A percentile compares a stretch with the other conserved stretches of the same genome.
phyloP scores from a whole-genome alignment of 805 yeast genomes.

The Pichia eremophila region DNA sequence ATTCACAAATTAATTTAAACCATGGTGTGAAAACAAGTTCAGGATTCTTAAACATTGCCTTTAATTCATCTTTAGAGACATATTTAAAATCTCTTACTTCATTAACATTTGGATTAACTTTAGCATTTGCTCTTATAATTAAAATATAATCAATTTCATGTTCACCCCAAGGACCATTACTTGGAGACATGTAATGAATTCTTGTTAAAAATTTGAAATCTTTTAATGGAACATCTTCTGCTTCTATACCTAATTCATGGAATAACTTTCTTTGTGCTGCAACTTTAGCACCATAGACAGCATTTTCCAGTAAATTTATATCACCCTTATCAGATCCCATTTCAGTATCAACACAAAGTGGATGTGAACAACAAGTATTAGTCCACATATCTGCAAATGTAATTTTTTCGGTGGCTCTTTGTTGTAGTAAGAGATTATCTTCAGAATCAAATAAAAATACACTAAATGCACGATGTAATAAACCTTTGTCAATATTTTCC shows the following conservation, averaged over 20 bases:
- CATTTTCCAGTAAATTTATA: conserved; percentile 36
- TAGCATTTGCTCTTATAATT: conserved; percentile 51
- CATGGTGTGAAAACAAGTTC: conserved; percentile 82
- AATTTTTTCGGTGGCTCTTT: conserved; percentile 92
- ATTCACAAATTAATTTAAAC: conserved; percentile 93
- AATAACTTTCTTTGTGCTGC: conserved; percentile 91
- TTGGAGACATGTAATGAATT: conserved; percentile 89
- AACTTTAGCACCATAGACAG: conserved; percentile 67
- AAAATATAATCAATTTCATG: conserved; percentile 95
- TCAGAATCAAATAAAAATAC: conserved; percentile 84
- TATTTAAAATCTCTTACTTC: conserved; percentile 79
- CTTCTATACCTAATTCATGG: conserved; percentile 81
- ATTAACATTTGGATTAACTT: conserved; percentile 51
- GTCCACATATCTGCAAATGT: conserved; percentile 98
- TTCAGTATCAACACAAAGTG: conserved; percentile 75
- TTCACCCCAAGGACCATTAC: conserved; percentile 83
- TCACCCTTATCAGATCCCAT: conserved; percentile 42
- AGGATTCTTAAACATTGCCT: conserved; percentile 63
- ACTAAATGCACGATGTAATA: conserved; percentile 91
- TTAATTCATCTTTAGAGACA: conserved; percentile 60
- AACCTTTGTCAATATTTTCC: conserved; percentile 77
- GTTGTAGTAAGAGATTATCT: conserved; percentile 75
- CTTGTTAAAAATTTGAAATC: conserved; percentile 79
- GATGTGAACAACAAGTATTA: conserved; percentile 98
- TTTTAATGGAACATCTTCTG: conserved; percentile 49